A percentile compares a stretch with the other conserved stretches of the same genome.
Evolutionary conservation across 495 filamentous ascomycete genomes (phyloP).

Genomic region (Rhizodiscina lignyota): DNA sequence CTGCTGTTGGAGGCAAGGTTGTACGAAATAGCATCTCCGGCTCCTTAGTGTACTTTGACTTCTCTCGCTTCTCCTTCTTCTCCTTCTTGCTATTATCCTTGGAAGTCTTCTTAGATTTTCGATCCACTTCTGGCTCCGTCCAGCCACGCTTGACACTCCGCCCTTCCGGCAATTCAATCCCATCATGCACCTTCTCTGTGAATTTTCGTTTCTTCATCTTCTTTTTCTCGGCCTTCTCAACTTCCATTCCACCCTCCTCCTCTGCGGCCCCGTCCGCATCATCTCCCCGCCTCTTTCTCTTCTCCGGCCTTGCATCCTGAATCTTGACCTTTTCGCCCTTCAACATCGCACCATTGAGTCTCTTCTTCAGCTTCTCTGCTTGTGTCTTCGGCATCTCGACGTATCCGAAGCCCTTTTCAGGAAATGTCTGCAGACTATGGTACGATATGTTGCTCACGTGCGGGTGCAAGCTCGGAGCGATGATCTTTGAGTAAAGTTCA

Average conservation of each 20-base stretch:
- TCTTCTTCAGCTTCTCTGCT: slow-evolving; percentile 78
- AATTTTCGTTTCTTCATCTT: slow-evolving; percentile 45
- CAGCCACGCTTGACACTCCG: slow-evolving; percentile 81
- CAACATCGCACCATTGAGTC: slow-evolving; percentile 75
- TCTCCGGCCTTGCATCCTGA: slow-evolving; percentile 54
- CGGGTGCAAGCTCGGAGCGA: slow-evolving; percentile 49
- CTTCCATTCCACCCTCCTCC: slow-evolving; percentile 17
- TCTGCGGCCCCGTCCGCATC: slow-evolving; percentile 11
- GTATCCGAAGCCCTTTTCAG: slow-evolving; percentile 80
- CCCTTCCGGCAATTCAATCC: slow-evolving; percentile 51
- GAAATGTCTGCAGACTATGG: slow-evolving; percentile 69
- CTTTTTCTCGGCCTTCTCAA: slow-evolving; percentile 22
- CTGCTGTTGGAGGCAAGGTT: slow-evolving; percentile 54
- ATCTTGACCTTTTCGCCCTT: slow-evolving; percentile 75
- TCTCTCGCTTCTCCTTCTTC: slow-evolving; percentile 30
- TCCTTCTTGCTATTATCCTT: slow-evolving; percentile 18
- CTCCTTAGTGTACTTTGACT: slow-evolving; percentile 48
- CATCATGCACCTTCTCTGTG: slow-evolving; percentile 46
- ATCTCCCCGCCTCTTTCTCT: slow-evolving; percentile 10
- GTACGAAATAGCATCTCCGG: slow-evolving; percentile 70
- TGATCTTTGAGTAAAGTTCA: slow-evolving; percentile 46
- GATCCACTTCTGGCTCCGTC: slow-evolving; percentile 47
- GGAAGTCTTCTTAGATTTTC: slow-evolving; percentile 27
- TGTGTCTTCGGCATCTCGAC: slow-evolving; percentile 64
- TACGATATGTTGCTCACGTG: slow-evolving; percentile 68